Evolutionary conservation across 2,329 filamentous ascomycete genomes (phyloP), one percentile per base, ranked within the genome.

Genomic region (Emergomyces orientalis): DNA sequence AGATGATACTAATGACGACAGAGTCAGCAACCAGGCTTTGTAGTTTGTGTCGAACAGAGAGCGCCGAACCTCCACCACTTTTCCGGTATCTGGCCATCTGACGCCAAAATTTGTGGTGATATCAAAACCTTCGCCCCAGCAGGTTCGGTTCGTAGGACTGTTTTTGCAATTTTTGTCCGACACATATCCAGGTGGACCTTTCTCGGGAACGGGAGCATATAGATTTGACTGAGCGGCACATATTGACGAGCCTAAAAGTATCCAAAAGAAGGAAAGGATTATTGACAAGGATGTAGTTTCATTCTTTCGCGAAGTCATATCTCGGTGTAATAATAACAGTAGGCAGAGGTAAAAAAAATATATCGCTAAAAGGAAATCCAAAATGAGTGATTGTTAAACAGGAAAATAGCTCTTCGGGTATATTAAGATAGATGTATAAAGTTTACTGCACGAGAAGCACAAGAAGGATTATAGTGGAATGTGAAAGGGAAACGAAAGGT

Each of bases 71-170:
- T 60, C 51, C 11, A 69, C 68, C 3, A 65, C 61, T 60, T 67
- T 68, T 41, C 66, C 67, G 8, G 68, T 71, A 30, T 63, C 66
- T 17, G 68, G 68, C 69, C 69, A 70, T 34, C 63, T 63, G 22
- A 62, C 63, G 27, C 70, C 68, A 54, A 69, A 67, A 55, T 71
- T 67, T 27, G 68, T 71, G 30, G 64, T 62, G 45, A 71, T 69
- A 52, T 66, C 67, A 62, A 65, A 69, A 37, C 67, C 68, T 56
- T 64, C 63, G 32, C 64, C 65, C 69, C 69, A 71, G 55, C 69
- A 70, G 43, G 63, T 61, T n/a, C 69, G 66, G 25, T 64, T 68
- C 30, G 62, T 47, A 9, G 69, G 64, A 25, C 64, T 63, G 41
- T 71, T 65, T 41, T 63, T 66, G 60, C 69, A 71, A 60, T 65